Evolutionary conservation across 2,329 filamentous ascomycete genomes (phyloP).

Genomic region (Trichoderma sp.): DNA sequence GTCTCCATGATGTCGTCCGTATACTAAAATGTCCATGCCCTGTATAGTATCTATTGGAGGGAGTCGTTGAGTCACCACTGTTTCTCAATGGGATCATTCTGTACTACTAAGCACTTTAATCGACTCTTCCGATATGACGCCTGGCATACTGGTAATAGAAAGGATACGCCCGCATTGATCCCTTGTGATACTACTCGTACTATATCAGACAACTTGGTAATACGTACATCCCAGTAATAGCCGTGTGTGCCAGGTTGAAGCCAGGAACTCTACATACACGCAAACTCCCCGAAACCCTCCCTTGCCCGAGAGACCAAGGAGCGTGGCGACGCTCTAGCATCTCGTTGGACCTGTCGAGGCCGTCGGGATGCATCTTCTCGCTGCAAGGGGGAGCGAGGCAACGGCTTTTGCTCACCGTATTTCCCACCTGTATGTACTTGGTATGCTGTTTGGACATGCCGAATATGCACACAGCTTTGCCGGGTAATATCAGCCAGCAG

Average conservation of each 20-base stretch:
- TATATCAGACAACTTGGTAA: background rate
- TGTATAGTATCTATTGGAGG: background rate
- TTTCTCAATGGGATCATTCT: background rate
- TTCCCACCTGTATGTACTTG: background rate
- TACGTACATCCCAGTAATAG: background rate
- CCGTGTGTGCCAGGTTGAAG: background rate
- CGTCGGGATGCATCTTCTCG: background rate
- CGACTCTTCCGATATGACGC: background rate
- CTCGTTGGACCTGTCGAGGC: background rate
- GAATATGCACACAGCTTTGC: background rate
- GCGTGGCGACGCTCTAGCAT: background rate
- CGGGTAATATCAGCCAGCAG: background rate
- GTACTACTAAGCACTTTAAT: background rate
- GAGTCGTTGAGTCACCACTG: background rate
- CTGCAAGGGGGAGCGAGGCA: background rate
- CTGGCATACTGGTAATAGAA: background rate
- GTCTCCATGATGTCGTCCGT: background rate
- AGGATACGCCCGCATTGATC: background rate
- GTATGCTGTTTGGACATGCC: background rate
- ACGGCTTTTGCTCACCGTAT: background rate
- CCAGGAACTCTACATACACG: background rate
- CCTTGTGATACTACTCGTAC: background rate
- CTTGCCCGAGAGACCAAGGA: background rate
- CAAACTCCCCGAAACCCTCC: background rate
- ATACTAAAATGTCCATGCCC: background rate